phyloP scores from a whole-genome alignment of 495 filamentous ascomycete species.

The Tuber umbilicatum region DNA sequence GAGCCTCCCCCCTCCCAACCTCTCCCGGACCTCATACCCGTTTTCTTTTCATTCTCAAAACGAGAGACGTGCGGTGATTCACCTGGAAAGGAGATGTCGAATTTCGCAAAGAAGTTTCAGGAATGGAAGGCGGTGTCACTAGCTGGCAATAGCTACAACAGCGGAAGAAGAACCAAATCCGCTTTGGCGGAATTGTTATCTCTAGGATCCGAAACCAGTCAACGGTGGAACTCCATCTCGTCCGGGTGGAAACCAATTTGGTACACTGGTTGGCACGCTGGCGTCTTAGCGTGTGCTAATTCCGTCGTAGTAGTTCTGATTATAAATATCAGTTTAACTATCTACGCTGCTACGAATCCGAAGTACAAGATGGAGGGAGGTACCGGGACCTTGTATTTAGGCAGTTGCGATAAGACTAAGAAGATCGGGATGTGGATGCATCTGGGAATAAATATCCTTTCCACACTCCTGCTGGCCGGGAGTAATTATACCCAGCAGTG shows the following conservation, averaged over 20 bases:
- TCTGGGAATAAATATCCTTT: no score
- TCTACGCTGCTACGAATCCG: no score
- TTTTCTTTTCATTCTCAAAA: background rate
- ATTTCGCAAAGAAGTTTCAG: no score
- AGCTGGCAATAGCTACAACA: background rate
- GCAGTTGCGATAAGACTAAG: no score
- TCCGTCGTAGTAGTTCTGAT: no score
- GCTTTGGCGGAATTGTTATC: background rate
- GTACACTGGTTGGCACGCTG: slow-evolving; percentile 3
- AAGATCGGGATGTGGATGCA: no score
- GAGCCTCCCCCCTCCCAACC: background rate
- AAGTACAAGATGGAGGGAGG: background rate
- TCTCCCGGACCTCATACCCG: background rate
- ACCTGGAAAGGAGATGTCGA: no score
- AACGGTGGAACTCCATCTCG: background rate
- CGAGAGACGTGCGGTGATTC: no score
- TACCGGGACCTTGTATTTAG: background rate
- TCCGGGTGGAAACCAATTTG: background rate
- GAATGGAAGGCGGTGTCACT: no score
- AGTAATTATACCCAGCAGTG: no score
- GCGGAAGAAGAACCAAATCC: background rate
- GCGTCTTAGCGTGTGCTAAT: background rate
- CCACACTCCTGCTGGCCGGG: no score
- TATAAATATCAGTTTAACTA: no score
- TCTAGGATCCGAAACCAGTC: background rate